Percentiles rank a stretch among this genome's conserved stretches.
Evolutionary conservation across 768 basidiomycete genomes (phyloP).

Genomic region (Leccinum olivaceopallidum): DNA sequence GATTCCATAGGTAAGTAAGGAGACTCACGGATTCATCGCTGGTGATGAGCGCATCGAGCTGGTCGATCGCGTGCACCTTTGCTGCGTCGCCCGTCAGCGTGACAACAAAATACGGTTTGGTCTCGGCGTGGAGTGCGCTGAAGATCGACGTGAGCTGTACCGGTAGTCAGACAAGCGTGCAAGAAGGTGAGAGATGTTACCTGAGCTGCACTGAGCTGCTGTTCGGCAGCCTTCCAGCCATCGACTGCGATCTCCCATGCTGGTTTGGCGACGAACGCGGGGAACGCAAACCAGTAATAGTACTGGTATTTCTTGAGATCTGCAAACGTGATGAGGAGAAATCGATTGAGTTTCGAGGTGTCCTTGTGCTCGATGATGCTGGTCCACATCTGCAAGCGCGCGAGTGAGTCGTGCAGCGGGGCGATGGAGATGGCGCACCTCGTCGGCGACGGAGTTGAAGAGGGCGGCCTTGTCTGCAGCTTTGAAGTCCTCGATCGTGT

Average conservation of each 20-base stretch:
- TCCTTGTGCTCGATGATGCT: conserved; percentile 53
- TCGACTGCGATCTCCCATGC: conserved; percentile 77
- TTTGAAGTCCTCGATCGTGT: conserved; percentile 96
- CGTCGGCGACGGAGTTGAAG: conserved; percentile 70
- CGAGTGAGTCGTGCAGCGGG: background rate
- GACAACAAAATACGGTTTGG: conserved; percentile 64
- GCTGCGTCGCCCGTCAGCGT: conserved; percentile 37
- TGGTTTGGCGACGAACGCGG: conserved; percentile 87
- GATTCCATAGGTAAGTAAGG: background rate
- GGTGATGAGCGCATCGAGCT: conserved; percentile 59
- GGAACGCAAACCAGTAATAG: conserved; percentile 98
- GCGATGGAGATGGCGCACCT: conserved; percentile 42
- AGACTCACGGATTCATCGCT: conserved; percentile 43
- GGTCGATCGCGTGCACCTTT: conserved; percentile 54
- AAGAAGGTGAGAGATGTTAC: conserved; percentile 32
- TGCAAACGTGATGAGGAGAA: conserved; percentile 90
- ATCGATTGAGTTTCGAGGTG: conserved; percentile 62
- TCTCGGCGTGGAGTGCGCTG: conserved; percentile 42
- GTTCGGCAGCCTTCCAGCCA: conserved; percentile 57
- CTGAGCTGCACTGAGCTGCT: conserved; percentile 41
- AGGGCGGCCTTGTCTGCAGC: conserved; percentile 85
- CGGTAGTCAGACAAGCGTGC: conserved; percentile 1
- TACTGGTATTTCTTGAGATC: conserved; percentile 99
- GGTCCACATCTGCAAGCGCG: conserved; percentile 64
- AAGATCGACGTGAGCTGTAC: conserved; percentile 56